Percentiles rank a stretch among this genome's conserved stretches.
These are phyloP conservation scores for Pichia eremophila DNA, from an alignment of 805 yeast genomes.

Conservation along the genomic window DNA sequence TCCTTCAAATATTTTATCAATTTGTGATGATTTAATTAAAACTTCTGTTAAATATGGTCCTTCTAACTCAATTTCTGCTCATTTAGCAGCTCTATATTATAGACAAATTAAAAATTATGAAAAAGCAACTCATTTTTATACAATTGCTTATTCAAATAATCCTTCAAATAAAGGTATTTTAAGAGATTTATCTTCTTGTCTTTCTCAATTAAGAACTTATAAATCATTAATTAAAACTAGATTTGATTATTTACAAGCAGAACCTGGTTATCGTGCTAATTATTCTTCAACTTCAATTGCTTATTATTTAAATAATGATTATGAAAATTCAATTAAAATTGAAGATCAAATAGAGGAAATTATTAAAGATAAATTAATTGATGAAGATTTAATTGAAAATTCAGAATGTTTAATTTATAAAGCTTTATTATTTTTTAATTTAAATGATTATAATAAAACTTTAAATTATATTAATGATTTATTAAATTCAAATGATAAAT, in stretches of 20 bases:
- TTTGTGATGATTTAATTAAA: conserved; percentile 51
- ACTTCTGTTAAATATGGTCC: conserved; percentile 55
- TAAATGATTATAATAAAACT: conserved; percentile 58
- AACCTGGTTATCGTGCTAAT: conserved; percentile 77
- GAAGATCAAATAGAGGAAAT: conserved; percentile 68
- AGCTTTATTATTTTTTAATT: conserved; percentile 51
- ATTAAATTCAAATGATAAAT: conserved; percentile 5
- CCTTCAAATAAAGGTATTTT: conserved; percentile 69
- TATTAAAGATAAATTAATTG: conserved; percentile 58
- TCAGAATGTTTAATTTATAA: conserved; percentile 74
- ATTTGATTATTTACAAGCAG: conserved; percentile 56
- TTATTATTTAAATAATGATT: conserved; percentile 64
- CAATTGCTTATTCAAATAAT: conserved; percentile 66
- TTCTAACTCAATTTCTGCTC: conserved; percentile 65
- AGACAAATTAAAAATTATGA: conserved; percentile 58
- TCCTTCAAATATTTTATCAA: conserved; percentile 41
- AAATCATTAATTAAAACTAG: conserved; percentile 55
- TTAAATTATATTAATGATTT: conserved; percentile 44
- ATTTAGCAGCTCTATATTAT: conserved; percentile 78
- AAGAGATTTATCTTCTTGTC: conserved; percentile 73
- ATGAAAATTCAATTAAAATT: conserved; percentile 59
- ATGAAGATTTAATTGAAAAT: conserved; percentile 62
- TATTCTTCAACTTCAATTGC: conserved; percentile 89
- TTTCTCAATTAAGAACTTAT: conserved; percentile 72
- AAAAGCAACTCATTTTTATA: conserved; percentile 73